Conservation (phyloP, 371 early-diverging fungal species). For the Nematocida ironsii region DNA sequence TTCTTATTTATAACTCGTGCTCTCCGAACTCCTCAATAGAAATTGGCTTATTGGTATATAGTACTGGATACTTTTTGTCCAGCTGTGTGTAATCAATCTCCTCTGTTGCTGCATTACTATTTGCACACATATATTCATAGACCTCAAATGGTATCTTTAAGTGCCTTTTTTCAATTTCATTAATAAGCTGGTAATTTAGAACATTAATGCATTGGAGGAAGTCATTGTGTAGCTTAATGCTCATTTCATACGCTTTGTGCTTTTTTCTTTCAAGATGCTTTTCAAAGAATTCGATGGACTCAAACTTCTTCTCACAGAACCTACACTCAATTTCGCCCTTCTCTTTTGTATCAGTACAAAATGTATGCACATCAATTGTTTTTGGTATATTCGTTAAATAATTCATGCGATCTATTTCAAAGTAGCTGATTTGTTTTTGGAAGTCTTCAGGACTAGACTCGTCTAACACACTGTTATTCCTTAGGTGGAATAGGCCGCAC, state of each 20-base stretch:
- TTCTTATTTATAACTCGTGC: slow-evolving; percentile 1
- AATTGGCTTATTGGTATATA: background rate
- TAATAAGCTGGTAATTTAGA: slow-evolving; percentile 36
- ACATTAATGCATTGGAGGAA: background rate
- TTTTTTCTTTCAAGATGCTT: slow-evolving; percentile 46
- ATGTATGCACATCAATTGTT: slow-evolving; percentile 5
- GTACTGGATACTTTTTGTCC: slow-evolving; percentile 46
- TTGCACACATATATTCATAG: background rate
- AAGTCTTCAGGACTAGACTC: slow-evolving; percentile 1
- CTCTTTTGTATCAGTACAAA: slow-evolving; percentile 2
- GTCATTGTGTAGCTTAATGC: slow-evolving; percentile 17
- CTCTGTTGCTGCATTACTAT: background rate
- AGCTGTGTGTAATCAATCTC: slow-evolving; percentile 16
- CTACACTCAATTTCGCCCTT: slow-evolving; percentile 25
- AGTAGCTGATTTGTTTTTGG: background rate
- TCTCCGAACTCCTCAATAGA: background rate
- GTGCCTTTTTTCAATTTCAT: slow-evolving; percentile 42
- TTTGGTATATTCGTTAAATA: background rate
- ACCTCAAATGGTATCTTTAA: slow-evolving; percentile 11
- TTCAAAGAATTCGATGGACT: slow-evolving; percentile 44
- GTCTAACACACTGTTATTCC: slow-evolving; percentile 20
- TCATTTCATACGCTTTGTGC: slow-evolving; percentile 42
- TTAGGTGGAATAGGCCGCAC: slow-evolving; percentile 45
- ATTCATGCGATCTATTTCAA: slow-evolving; percentile 19
- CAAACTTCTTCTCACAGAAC: slow-evolving; percentile 51